Base-by-base conservation (phyloP, 1,139 yeast genomes). In the Geotrichum reessii region DNA sequence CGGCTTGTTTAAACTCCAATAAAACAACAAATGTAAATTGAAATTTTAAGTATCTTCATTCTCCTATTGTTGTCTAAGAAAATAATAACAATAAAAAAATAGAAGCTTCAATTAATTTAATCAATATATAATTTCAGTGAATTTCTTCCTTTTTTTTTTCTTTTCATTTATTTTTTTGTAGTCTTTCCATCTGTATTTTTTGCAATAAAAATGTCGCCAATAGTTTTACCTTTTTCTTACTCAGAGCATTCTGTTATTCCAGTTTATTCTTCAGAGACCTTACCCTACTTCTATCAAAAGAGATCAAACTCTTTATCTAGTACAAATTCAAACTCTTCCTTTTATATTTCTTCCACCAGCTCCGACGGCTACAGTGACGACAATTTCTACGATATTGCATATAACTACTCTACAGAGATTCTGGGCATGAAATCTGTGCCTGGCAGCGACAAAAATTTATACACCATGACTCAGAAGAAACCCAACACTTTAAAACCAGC, bases 381-480 rank as follows among this genome's bases (percentile, higher is more conserved):
- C 24, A 48, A 42, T 33, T n/a, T 52, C 12, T 37, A 52, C 31
- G 55, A 52, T 17, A 52, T 44, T 42, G 49, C 55, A 21, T 42
- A 42, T 21, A n/a, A 27, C n/a, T 25, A 24, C 27, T 44, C 19
- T 3, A 42, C 21, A n/a, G 21, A 37, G 7, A 37, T 14, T 17
- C 21, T 37, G 44, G 44, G 17, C n/a, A 37, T n/a, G 44, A 17
- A 37, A 17, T 4, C 19, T 2, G 44, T 17, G 44, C 44, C 21
- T 5, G 17, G 21, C n/a, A 37, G 6, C 7, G 21, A 37, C 44
- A n/a, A 37, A n/a, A 25, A 7, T 25, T 4, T 4, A 25, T 14
- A 9, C 44, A 37, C 44, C 7, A n/a, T 17, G 17, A 37, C n/a
- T 37, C 14, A 37, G 44, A 37, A 37, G n/a, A 12, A 37, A 4